Evolutionary conservation across 768 basidiomycete genomes (phyloP).

Genomic region (Boletellus emodensis): DNA sequence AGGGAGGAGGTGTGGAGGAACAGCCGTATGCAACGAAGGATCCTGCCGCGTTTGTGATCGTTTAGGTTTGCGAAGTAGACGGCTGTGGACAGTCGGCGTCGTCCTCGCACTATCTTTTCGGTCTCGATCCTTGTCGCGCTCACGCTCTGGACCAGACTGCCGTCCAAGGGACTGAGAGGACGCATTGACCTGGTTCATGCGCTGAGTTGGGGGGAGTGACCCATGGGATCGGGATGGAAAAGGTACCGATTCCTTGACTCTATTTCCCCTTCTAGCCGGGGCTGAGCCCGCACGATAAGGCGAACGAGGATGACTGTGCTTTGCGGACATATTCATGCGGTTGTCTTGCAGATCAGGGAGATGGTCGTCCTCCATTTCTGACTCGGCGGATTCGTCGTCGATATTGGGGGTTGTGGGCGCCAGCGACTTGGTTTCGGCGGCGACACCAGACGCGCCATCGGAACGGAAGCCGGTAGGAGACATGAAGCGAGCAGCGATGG

Average conservation of each 20-base stretch:
- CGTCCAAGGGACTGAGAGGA: constrained; percentile 77
- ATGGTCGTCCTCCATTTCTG: constrained; percentile 62
- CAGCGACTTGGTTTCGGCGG: constrained; percentile 48
- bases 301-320: constrained; percentile 70
- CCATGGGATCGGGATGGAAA: constrained; percentile 80
- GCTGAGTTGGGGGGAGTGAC: constrained; percentile 66
- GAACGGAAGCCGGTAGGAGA: constrained; percentile 51
- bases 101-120: constrained; percentile 41
- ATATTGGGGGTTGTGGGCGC: constrained; percentile 52
- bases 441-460: constrained; percentile 41
- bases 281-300: constrained; percentile 58
- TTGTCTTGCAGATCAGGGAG: constrained; percentile 29
- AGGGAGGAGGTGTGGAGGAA: constrained; percentile 78
- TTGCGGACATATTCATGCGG: constrained; percentile 33
- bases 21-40: constrained; percentile 43
- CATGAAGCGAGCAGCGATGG: constrained; percentile 92
- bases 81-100: constrained; percentile 30
- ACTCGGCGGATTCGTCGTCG: constrained; percentile 70
- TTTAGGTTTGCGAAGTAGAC: constrained; percentile 65
- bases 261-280: constrained; percentile 39
- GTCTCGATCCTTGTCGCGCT: constrained; percentile 45
- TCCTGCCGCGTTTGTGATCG: constrained; percentile 56
- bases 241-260: constrained; percentile 51
- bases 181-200: constrained; percentile 43
- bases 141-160: constrained; percentile 54